These are phyloP conservation scores for Tausonia pullulans DNA, from an alignment of 1,284 basidiomycete species.

Conservation along the genomic window DNA sequence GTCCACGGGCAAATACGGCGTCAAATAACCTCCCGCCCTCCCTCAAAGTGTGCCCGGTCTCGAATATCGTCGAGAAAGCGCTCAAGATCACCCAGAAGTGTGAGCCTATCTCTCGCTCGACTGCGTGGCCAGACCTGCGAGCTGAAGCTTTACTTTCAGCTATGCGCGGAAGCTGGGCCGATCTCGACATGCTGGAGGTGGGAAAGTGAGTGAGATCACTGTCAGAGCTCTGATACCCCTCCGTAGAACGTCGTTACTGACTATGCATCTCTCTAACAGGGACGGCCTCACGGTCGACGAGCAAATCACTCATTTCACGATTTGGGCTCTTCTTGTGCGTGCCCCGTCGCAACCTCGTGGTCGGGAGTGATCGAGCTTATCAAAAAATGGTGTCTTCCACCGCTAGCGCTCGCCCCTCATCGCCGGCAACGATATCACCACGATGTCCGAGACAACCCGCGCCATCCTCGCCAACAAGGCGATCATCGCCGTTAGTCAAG, in stretches of 20 bases:
- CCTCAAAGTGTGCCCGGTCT: slow-evolving; percentile 21
- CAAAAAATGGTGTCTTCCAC: slow-evolving; percentile 15
- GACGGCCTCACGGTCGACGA: slow-evolving; percentile 5
- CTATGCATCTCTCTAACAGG: too few relatives aligned
- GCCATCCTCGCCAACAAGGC: slow-evolving; percentile 25
- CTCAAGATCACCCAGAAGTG: slow-evolving; percentile 19
- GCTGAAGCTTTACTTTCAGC: too few relatives aligned
- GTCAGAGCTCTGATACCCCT: too few relatives aligned
- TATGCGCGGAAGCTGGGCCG: slow-evolving; percentile 21
- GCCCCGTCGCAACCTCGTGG: slow-evolving; percentile 21
- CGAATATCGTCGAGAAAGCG: slow-evolving; percentile 22
- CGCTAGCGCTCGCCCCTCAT: slow-evolving; percentile 22
- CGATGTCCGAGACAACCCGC: slow-evolving; percentile 15
- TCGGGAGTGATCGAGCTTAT: slow-evolving; percentile 25
- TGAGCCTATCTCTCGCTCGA: neutral
- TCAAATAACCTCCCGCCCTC: neutral
- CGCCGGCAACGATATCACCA: slow-evolving; percentile 25
- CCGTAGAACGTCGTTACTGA: too few relatives aligned
- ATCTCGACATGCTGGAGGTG: slow-evolving; percentile 22
- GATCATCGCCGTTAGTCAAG: slow-evolving; percentile 18
- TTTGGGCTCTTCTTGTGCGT: slow-evolving; percentile 5
- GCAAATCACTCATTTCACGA: slow-evolving; percentile 7
- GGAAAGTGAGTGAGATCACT: slow-evolving; percentile 6
- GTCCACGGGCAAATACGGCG: neutral
- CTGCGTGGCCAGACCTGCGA: too few relatives aligned